Base-by-base conservation (phyloP, 108 stramenopile genomes). In the Tribonema minus region DNA sequence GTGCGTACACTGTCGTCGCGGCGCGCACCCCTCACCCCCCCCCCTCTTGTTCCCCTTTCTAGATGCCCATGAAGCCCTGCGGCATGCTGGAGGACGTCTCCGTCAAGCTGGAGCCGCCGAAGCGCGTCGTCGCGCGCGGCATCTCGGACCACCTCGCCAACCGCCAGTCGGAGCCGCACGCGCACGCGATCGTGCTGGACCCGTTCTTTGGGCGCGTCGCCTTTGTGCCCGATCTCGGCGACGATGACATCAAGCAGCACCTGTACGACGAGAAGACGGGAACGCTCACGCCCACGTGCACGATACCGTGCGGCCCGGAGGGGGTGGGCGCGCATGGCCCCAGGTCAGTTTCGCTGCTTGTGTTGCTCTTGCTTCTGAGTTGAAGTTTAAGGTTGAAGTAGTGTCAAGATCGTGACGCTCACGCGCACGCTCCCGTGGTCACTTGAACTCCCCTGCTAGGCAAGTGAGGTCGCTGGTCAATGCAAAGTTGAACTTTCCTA, bases 121-220 rank as follows among this genome's bases (percentile, higher is more conserved):
- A 54, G 46, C 9, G 20, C 15, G 46, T 54, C 20, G 46, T 54
- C 15, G 46, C 46, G 46, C 46, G 46, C 20, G 15, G 20, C 46
- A 54, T 54, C 9, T 9, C 9, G 46, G 46, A 54, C 46, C 46
- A 54, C 20, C 46, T 54, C 15, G 68, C 67, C 5, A 79, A 90
- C 76, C 86, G 95, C 26, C 95, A 96, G 85, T 91, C 87, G 3
- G 95, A 96, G 86, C 95, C 93, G 25, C 95, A 96, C 75, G 92
- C 93, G 39, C 95, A 96, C 88, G 94, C 95, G 0, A 81, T 96
- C 60, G 94, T 96, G 3, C 76, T 96, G 64, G 95, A 96, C 72
- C 93, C 93, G 0, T 96, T 86, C 71, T 88, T 91, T 26, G 94
- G 94, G 7, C 61, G 65, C 59, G 85, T 93, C 20, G 92, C 92